A percentile compares a stretch with the other conserved stretches of the same genome.
Conservation (phyloP, 108 stramenopile species). For the Conticribra weissflogii region DNA sequence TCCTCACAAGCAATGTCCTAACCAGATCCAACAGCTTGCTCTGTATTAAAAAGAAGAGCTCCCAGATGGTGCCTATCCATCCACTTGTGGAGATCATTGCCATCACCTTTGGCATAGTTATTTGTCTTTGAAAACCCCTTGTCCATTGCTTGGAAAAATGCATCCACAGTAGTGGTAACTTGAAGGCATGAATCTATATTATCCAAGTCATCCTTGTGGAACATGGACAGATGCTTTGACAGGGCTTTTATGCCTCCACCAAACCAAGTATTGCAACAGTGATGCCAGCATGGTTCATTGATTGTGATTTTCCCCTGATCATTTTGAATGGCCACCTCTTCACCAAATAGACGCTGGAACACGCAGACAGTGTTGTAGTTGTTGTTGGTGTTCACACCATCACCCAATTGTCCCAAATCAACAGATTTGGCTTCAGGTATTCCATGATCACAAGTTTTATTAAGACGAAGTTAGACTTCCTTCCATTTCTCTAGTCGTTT, state of each 20-base stretch:
- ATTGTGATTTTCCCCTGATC: not conserved
- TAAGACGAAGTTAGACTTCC: too few relatives aligned
- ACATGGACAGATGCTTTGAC: not conserved
- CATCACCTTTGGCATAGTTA: not conserved
- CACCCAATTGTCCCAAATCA: slow-evolving; percentile 2
- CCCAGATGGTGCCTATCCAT: slow-evolving; percentile 1
- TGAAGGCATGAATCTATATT: slow-evolving; percentile 1
- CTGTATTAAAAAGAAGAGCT: slow-evolving; percentile 4
- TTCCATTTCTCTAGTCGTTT: too few relatives aligned
- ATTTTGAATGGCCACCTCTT: not conserved
- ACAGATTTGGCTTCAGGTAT: not conserved
- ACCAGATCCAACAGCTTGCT: slow-evolving; percentile 6
- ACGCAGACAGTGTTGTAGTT: not conserved
- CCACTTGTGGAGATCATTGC: not conserved
- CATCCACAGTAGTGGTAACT: not conserved
- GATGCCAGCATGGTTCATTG: not conserved
- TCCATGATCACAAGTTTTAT: too few relatives aligned
- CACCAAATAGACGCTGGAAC: not conserved
- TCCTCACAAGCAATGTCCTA: slow-evolving; percentile 11
- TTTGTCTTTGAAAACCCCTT: not conserved
- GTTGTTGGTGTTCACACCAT: slow-evolving; percentile 3
- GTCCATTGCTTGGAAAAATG: not conserved
- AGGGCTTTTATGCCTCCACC: not conserved
- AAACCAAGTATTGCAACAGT: not conserved
- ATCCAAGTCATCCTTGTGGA: not conserved